These are phyloP conservation scores for Mycena olivaceomarginata DNA, from an alignment of 768 basidiomycete genomes.

Conservation along the genomic window DNA sequence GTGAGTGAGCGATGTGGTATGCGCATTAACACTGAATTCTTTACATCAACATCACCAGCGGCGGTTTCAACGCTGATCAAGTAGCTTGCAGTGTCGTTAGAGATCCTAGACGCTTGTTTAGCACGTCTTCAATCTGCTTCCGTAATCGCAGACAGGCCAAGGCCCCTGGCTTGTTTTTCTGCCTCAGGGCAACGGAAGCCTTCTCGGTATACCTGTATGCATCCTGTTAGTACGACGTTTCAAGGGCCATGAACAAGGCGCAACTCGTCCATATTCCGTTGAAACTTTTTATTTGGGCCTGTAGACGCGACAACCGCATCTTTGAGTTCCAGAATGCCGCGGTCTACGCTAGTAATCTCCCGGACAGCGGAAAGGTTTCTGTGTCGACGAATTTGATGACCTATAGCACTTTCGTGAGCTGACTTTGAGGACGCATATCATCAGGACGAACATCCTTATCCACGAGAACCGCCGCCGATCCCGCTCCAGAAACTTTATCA, in stretches of 20 bases:
- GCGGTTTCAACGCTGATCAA: constrained; percentile 90
- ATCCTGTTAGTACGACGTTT: constrained; percentile 9
- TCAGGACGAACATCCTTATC: constrained; percentile 76
- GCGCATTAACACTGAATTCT: constrained; percentile 33
- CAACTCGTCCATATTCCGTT: constrained; percentile 85
- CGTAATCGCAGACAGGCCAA: constrained; percentile 86
- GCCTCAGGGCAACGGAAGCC: constrained; percentile 78
- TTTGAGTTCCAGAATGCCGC: constrained; percentile 88
- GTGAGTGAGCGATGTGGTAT: constrained; percentile 12
- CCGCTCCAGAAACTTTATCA: constrained; percentile 87
- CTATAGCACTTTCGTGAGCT: constrained; percentile 58
- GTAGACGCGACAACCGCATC: constrained; percentile 79
- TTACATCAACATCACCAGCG: constrained; percentile 92
- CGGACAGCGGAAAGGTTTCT: constrained; percentile 55
- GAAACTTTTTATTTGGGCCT: constrained; percentile 80
- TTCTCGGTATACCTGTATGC: constrained; percentile 77
- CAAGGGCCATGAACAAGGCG: constrained; percentile 43
- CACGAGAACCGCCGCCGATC: constrained; percentile 80
- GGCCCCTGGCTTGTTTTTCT: constrained; percentile 84
- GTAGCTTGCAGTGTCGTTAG: constrained; percentile 86
- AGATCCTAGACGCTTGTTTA: constrained; percentile 84
- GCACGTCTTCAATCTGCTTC: constrained; percentile 87
- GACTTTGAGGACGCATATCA: background rate
- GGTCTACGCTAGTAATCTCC: constrained; percentile 86
- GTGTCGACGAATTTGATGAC: constrained; percentile 86